phyloP scores from a whole-genome alignment of 495 filamentous ascomycete species.

The Pseudoneurospora amorphoporcata region DNA sequence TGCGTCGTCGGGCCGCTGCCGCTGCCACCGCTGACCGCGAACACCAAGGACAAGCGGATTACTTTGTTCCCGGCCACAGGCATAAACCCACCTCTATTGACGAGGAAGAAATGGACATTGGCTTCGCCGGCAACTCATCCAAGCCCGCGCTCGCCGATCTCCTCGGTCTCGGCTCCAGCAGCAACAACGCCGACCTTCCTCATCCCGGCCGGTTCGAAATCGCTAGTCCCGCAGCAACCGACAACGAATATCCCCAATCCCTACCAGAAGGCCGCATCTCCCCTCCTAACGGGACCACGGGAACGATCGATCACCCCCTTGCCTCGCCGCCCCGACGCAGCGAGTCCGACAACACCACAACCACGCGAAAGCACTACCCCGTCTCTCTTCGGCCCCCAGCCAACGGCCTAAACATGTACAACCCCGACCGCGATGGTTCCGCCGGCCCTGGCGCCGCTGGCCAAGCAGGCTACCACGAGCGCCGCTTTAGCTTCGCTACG shows the following conservation, averaged over 20 bases:
- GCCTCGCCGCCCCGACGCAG: neutral
- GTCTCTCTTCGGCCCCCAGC: neutral
- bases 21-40: neutral
- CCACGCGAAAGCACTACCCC: neutral
- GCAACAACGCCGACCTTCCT: conserved; percentile 53
- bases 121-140: conserved; percentile 49
- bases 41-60: neutral
- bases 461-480: conserved; percentile 19
- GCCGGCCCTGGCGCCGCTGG: neutral
- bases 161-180: conserved; percentile 58
- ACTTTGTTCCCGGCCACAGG: neutral
- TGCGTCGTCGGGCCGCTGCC: conserved; percentile 45
- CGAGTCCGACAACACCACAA: neutral
- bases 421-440: conserved; percentile 20
- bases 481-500: conserved; percentile 33
- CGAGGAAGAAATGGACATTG: conserved; percentile 24
- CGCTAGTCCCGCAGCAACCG: conserved; percentile 33
- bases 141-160: conserved; percentile 51
- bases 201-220: conserved; percentile 82
- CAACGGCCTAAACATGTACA: conserved; percentile 28
- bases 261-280: neutral
- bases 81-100: neutral
- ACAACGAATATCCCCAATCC: neutral
- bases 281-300: conserved; percentile 2
- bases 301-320: neutral